Conservation (phyloP, 306 rosid species). For the Prunus mongolica region DNA sequence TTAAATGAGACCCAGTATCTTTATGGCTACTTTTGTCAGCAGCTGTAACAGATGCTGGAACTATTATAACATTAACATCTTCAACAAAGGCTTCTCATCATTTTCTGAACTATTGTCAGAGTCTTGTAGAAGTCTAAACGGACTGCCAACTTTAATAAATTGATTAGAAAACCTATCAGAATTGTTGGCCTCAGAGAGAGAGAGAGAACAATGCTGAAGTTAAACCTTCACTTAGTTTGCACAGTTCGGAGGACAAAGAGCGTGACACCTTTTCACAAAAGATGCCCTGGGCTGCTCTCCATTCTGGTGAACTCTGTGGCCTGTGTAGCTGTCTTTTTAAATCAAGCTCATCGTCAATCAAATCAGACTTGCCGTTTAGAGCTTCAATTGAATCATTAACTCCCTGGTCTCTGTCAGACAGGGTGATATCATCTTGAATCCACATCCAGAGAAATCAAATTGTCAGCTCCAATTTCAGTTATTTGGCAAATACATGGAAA, state of each 20-base stretch:
- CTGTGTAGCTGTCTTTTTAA: constrained; percentile 28
- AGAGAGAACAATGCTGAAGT: constrained; percentile 12
- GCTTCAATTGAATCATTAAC: constrained; percentile 36
- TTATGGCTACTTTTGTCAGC: constrained; percentile 25
- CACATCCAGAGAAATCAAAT: constrained; percentile 20
- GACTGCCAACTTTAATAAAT: constrained; percentile 44
- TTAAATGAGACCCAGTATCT: constrained; percentile 29
- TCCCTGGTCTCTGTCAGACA: constrained; percentile 47
- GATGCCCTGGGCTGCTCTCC: constrained; percentile 18
- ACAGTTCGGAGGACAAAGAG: constrained; percentile 24
- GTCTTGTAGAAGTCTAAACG: constrained; percentile 76
- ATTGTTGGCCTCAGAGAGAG: constrained; percentile 22
- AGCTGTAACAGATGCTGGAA: constrained; percentile 33
- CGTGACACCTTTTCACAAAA: constrained; percentile 21
- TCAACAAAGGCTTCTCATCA: constrained; percentile 33
- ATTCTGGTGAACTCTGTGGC: constrained; percentile 33
- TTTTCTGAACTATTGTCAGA: constrained; percentile 72
- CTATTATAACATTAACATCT: constrained; percentile 29
- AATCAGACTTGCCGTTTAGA: constrained; percentile 26
- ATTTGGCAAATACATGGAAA: not conserved
- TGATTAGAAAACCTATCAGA: constrained; percentile 32
- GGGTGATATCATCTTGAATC: constrained; percentile 71
- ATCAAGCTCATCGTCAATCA: constrained; percentile 26
- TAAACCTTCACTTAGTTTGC: constrained; percentile 48
- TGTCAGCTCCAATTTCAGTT: not conserved